phyloP scores from a whole-genome alignment of 2,329 filamentous ascomycete genomes.

The Westerdykella ornata region DNA sequence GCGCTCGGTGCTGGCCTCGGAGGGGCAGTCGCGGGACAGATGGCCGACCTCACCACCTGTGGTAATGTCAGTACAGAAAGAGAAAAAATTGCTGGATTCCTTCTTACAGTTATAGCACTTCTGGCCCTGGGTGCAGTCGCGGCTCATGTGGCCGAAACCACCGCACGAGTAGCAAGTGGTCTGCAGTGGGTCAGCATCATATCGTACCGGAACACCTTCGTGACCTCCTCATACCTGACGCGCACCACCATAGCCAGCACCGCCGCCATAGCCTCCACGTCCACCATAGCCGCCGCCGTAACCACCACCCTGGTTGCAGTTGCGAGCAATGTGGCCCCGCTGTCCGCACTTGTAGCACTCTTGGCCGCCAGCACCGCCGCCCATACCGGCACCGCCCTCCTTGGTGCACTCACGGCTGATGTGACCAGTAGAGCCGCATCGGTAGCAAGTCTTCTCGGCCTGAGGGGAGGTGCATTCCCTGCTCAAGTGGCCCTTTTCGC shows the following conservation, averaged over 20 bases:
- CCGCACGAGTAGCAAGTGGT: conserved; percentile 95
- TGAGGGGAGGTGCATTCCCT: conserved; percentile 85
- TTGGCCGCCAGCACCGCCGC: conserved; percentile 44
- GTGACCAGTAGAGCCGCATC: conserved; percentile 78
- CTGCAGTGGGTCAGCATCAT: conserved; percentile 9
- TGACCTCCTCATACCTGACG: conserved; percentile 22
- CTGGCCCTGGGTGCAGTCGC: conserved; percentile 97
- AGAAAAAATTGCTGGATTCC: conserved; percentile 1
- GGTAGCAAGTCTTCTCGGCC: conserved; percentile 72
- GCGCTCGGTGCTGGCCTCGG: conserved; percentile 83
- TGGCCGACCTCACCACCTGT: conserved; percentile 78
- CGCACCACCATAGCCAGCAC: conserved; percentile 39
- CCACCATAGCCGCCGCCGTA: conserved; percentile 45
- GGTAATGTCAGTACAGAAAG: conserved; percentile 19
- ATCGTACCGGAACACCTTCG: conserved; percentile 52
- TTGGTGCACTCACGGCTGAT: conserved; percentile 77
- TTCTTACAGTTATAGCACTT: conserved; percentile 97
- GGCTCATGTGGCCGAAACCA: conserved; percentile 92
- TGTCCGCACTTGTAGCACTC: conserved; percentile 99
- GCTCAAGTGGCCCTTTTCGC: conserved; percentile 49
- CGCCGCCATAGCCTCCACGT: conserved; percentile 34
- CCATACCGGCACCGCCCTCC: conserved; percentile 45
- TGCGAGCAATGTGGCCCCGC: conserved; percentile 90
- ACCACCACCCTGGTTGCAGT: conserved; percentile 62
- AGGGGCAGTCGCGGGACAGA: conserved; percentile 91